Conservation (phyloP, 305 asterid genomes). For the Fraxinus albicans region DNA sequence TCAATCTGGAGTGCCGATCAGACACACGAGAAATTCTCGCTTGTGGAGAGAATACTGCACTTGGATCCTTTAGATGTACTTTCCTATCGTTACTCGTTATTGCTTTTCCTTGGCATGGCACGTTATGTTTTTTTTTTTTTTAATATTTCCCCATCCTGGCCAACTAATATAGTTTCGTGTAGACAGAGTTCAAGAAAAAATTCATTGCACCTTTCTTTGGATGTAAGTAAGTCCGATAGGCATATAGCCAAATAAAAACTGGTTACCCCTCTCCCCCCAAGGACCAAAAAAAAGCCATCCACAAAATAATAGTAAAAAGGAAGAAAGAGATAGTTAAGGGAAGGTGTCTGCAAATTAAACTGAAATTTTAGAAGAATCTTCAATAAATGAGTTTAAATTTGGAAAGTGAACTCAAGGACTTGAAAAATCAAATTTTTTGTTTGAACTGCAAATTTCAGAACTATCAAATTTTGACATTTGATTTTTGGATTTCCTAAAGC, state of each 20-base stretch:
- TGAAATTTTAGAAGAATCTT: not conserved
- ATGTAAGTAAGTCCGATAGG: not conserved
- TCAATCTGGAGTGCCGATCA: slow-evolving; percentile 90
- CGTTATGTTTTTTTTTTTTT: not conserved
- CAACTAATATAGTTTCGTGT: not conserved
- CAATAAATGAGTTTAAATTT: not conserved
- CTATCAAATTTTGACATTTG: not conserved
- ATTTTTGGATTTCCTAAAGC: not conserved
- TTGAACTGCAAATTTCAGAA: not conserved
- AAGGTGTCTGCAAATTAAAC: not conserved
- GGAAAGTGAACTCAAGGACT: not conserved
- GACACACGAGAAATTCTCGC: slow-evolving; percentile 59
- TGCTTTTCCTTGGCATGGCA: not conserved
- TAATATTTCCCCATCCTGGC: not conserved
- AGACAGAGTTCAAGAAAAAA: not conserved
- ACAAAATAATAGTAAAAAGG: not conserved
- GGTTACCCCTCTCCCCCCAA: not conserved
- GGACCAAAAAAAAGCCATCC: not conserved
- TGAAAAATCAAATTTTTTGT: not conserved
- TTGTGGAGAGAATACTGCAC: slow-evolving; percentile 77
- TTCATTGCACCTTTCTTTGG: not conserved
- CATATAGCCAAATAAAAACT: slow-evolving; percentile 6
- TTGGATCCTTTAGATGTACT: slow-evolving; percentile 86
- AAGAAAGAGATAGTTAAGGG: slow-evolving; percentile 1
- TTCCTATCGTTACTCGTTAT: slow-evolving; percentile 10